A percentile compares a stretch with the other conserved stretches of the same genome.
phyloP scores from a whole-genome alignment of 2,329 filamentous ascomycete species.

The Trichoderma cornu-damae region DNA sequence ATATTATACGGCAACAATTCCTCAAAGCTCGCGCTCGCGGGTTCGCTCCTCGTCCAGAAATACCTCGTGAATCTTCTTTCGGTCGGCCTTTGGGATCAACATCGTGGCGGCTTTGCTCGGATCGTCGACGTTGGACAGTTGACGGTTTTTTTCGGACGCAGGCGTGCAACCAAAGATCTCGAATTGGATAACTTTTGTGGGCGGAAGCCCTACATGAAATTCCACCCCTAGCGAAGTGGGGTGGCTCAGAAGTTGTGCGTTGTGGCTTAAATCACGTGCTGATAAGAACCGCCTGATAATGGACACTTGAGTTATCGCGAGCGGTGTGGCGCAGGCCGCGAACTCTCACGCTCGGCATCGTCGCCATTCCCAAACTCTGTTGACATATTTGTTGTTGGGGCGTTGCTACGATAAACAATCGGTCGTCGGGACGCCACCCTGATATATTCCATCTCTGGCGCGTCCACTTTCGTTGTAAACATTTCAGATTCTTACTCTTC shows the following conservation, averaged over 20 bases:
- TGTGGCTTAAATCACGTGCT: slow-evolving; percentile 33
- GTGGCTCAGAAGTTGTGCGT: slow-evolving; percentile 27
- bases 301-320: not conserved
- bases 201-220: slow-evolving; percentile 40
- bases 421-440: too few relatives aligned
- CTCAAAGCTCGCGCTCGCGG: slow-evolving; percentile 3
- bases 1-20: slow-evolving; percentile 2
- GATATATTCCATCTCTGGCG: too few relatives aligned
- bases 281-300: slow-evolving; percentile 30
- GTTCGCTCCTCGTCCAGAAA: slow-evolving; percentile 20
- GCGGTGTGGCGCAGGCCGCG: slow-evolving; percentile 12
- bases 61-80: slow-evolving; percentile 98
- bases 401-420: not conserved
- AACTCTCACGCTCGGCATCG: not conserved
- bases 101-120: slow-evolving; percentile 57
- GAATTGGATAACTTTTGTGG: slow-evolving; percentile 45
- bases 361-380: not conserved
- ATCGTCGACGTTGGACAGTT: slow-evolving; percentile 47
- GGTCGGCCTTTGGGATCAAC: slow-evolving; percentile 99
- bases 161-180: slow-evolving; percentile 32
- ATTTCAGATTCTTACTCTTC: not conserved
- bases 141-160: slow-evolving; percentile 37
- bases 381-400: not conserved
- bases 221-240: slow-evolving; percentile 34
- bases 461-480: not conserved